phyloP scores from a whole-genome alignment of 1,284 basidiomycete species.

The Puccinia polysora region DNA sequence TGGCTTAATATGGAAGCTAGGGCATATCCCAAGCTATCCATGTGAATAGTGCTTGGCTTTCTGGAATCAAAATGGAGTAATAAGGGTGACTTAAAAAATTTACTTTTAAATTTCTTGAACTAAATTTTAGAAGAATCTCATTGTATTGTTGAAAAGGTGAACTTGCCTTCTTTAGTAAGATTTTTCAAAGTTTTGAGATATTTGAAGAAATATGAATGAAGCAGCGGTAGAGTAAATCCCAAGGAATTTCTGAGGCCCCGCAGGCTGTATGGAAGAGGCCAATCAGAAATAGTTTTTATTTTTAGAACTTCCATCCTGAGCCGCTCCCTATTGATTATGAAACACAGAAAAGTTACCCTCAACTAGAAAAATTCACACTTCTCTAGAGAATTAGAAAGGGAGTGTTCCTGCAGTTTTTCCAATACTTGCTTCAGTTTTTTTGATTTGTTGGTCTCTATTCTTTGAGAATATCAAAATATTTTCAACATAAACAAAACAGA shows the following conservation, averaged over 20 bases:
- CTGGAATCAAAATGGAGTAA: conserved; percentile 4
- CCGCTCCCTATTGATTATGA: not conserved
- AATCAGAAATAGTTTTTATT: no score
- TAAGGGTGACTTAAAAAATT: not conserved
- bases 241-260: no score
- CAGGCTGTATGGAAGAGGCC: no score
- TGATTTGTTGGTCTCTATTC: not conserved
- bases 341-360: not conserved
- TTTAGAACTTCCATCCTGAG: not conserved
- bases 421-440: not conserved
- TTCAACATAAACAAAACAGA: conserved; percentile 35
- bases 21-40: conserved; percentile 1
- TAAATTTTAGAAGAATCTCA: no score
- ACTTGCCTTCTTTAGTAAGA: not conserved
- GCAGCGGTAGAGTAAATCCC: not conserved
- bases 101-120: not conserved
- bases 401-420: not conserved
- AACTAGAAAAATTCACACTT: not conserved
- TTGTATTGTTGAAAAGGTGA: not conserved
- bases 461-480: conserved; percentile 34
- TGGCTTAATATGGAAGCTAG: not conserved
- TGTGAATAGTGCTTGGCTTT: not conserved
- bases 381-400: not conserved
- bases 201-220: conserved; percentile 9
- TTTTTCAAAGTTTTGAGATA: not conserved